Percentiles rank a stretch among this genome's conserved stretches.
phyloP scores from a whole-genome alignment of 2,329 filamentous ascomycete genomes.

The Gnomoniopsis smithogilvyi region DNA sequence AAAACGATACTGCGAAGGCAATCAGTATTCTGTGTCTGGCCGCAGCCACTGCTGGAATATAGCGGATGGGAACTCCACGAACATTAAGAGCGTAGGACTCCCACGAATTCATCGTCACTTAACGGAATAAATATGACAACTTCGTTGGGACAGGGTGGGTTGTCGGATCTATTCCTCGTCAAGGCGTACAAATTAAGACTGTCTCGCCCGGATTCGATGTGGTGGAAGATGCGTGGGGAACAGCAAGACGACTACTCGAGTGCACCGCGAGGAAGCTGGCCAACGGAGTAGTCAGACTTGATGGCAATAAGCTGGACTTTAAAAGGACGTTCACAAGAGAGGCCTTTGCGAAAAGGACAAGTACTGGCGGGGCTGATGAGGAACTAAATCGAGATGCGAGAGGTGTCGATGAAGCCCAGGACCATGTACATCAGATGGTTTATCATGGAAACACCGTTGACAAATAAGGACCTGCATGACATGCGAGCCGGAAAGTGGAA shows the following conservation, averaged over 20 bases:
- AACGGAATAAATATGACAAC: background rate
- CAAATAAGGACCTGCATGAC: background rate
- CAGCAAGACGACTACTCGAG: background rate
- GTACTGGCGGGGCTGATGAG: background rate
- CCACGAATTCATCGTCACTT: slow-evolving; percentile 32
- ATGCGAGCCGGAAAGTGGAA: background rate
- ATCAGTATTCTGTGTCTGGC: background rate
- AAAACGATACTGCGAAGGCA: slow-evolving; percentile 11
- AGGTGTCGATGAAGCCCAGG: background rate
- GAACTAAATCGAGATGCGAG: background rate
- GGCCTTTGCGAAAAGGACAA: too few species aligned
- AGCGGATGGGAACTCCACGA: slow-evolving; percentile 15
- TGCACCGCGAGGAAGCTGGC: background rate
- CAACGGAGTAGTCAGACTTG: background rate
- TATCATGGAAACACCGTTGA: background rate
- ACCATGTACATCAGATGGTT: background rate
- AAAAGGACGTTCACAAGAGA: background rate
- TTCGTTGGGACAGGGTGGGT: background rate
- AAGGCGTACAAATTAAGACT: background rate
- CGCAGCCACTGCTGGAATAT: background rate
- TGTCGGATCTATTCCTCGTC: background rate
- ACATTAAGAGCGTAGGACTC: slow-evolving; percentile 34
- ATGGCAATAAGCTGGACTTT: too few species aligned
- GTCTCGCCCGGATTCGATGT: background rate
- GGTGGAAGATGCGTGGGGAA: background rate